Conservation (phyloP, 2,329 filamentous ascomycete species). For the Ustulina deusta region DNA sequence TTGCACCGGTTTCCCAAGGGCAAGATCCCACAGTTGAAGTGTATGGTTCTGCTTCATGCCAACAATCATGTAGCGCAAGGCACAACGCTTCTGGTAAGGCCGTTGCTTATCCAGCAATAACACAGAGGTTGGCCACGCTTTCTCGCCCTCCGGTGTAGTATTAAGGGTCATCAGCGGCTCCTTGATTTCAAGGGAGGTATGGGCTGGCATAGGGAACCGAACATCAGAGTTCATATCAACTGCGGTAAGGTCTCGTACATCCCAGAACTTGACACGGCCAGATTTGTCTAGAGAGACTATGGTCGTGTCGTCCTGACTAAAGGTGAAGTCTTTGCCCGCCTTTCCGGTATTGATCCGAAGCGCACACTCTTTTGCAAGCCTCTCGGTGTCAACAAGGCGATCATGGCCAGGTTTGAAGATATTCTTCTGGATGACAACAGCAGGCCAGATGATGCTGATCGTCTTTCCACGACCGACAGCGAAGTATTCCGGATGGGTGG, state of each 20-base stretch:
- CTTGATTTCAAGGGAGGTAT: constrained; percentile 79
- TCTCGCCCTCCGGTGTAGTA: constrained; percentile 88
- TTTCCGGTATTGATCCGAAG: constrained; percentile 97
- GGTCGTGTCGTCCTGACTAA: constrained; percentile 94
- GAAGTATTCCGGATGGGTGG: constrained; percentile 91
- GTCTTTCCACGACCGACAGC: constrained; percentile 95
- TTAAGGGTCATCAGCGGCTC: constrained; percentile 87
- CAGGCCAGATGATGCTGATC: constrained; percentile 87
- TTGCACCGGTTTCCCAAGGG: constrained; percentile 93
- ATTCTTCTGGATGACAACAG: constrained; percentile 71
- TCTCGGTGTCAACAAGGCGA: constrained; percentile 84
- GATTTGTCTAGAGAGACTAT: constrained; percentile 98
- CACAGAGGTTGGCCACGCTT: constrained; percentile 96
- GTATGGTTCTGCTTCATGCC: constrained; percentile 99
- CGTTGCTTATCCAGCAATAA: constrained; percentile 96
- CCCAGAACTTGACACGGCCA: constrained; percentile 97
- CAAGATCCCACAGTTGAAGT: constrained; percentile 97
- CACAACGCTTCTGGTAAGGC: constrained; percentile 89
- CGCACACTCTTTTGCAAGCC: constrained; percentile 85
- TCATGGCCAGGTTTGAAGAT: constrained; percentile 73
- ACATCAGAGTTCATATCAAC: constrained; percentile 64
- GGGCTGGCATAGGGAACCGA: constrained; percentile 64
- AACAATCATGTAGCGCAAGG: constrained; percentile 93
- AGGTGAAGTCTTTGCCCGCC: constrained; percentile 97
- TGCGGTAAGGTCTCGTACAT: constrained; percentile 82